Base-by-base conservation (phyloP, 1,284 basidiomycete species). In the Apiotrichum mycotoxinovorans region DNA sequence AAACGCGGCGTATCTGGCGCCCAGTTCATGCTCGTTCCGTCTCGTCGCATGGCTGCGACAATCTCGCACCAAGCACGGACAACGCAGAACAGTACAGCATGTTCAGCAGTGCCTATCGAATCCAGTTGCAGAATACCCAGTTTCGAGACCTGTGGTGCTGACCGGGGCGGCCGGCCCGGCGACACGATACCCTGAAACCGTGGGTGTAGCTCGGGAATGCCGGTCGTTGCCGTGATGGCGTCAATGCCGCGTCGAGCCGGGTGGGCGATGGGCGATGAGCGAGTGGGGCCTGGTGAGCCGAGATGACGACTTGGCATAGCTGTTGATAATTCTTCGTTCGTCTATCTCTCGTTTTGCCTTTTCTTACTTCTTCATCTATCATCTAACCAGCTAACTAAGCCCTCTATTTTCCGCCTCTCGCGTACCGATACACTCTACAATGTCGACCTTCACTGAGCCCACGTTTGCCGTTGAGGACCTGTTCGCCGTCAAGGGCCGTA, bases 391-490 rank as follows among this genome's bases (percentile, higher is more conserved):
- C 30, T 30, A n/a, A n/a, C n/a, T n/a, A n/a, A n/a, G n/a, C n/a
- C n/a, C 30, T 30, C 30, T 12, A 30, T 30, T n/a, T 10, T 20
- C n/a, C n/a, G 3, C n/a, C 18, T 5, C 40, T 22, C 15, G 18
- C 5, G n/a, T 5, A 4, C 2, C 40, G 9, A 22, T 14, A 10
- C n/a, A 9, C 40, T 23, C 4, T 26, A 47, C 35, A 15, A 51
- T 46, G 49, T 37, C 54, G 8, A 25, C 40, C 22, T 54, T 44
- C 25, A 9, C n/a, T 33, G 20, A 22, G 15, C 46, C 60, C 33
- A 52, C 62, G 17, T 67, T 66, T 52, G 53, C 61, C 42, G 47
- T 63, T 25, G 62, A 62, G 25, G 62, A 69, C 52, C 58, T 69
- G 44, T 69, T 66, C 56, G 53, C 58, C 23, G 67, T 67, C 43